phyloP scores from a whole-genome alignment of 2,329 filamentous ascomycete species.

The Epichloe aotearoae region DNA sequence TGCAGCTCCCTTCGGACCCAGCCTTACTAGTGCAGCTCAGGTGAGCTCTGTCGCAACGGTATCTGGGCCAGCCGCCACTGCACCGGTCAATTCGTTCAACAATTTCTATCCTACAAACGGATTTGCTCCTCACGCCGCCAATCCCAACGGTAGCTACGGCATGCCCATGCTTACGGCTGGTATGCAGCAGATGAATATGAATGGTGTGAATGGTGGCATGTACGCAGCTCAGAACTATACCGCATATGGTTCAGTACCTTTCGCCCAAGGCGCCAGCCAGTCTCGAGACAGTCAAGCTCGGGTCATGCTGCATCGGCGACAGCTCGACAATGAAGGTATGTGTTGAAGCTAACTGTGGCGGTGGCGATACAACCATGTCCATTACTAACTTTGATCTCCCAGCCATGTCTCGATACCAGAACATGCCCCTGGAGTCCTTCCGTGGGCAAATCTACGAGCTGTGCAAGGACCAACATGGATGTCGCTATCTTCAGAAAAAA shows the following conservation, averaged over 20 bases:
- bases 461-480: constrained; percentile 97
- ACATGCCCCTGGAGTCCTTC: constrained; percentile 68
- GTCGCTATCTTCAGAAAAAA: constrained; percentile 93
- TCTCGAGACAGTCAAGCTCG: constrained; percentile 64
- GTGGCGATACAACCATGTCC: neutral
- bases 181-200: constrained; percentile 53
- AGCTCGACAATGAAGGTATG: constrained; percentile 57
- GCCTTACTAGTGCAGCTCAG: constrained; percentile 20
- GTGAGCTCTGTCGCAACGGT: constrained; percentile 13
- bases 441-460: constrained; percentile 74
- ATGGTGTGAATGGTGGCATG: constrained; percentile 27
- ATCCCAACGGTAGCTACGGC: constrained; percentile 13
- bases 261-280: constrained; percentile 34
- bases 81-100: constrained; percentile 16
- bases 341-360: constrained; percentile 10
- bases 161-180: constrained; percentile 46
- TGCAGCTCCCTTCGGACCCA: constrained; percentile 65
- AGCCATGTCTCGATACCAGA: constrained; percentile 71
- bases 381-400: constrained; percentile 15
- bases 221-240: constrained; percentile 47
- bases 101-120: constrained; percentile 20
- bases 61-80: constrained; percentile 12
- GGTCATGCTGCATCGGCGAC: constrained; percentile 61
- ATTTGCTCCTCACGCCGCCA: constrained; percentile 16
- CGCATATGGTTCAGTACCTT: constrained; percentile 38